A percentile compares a stretch with the other conserved stretches of the same genome.
These are phyloP conservation scores for Cutaneotrichosporon arboriforme DNA, from an alignment of 1,284 basidiomycete species.

Conservation along the genomic window DNA sequence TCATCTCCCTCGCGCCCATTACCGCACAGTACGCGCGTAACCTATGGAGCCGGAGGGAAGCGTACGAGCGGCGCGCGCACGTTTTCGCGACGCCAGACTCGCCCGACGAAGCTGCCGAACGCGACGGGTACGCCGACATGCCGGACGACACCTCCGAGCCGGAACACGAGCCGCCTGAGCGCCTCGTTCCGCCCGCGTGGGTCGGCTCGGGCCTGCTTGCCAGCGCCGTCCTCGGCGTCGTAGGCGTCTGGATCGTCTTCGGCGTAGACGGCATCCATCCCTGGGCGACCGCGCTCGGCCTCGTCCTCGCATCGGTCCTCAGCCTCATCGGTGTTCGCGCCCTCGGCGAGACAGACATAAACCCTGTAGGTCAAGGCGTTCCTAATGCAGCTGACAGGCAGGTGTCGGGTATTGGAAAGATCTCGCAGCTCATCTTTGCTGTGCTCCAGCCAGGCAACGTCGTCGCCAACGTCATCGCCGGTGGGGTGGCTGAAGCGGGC, in stretches of 20 bases:
- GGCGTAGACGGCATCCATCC: constrained; percentile 84
- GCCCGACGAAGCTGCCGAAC: constrained; percentile 22
- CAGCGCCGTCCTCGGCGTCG: constrained; percentile 65
- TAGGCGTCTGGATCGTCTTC: constrained; percentile 80
- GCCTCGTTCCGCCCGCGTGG: constrained; percentile 76
- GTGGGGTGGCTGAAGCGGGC: constrained; percentile 92
- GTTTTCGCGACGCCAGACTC: constrained; percentile 4
- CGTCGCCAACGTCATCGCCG: constrained; percentile 92
- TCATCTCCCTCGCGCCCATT: constrained; percentile 76
- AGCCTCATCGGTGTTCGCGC: constrained; percentile 86
- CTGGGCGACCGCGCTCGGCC: constrained; percentile 85
- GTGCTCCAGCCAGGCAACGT: constrained; percentile 90
- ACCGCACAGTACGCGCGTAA: constrained; percentile 35
- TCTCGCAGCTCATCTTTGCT: constrained; percentile 88
- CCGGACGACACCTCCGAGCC: constrained; percentile 52
- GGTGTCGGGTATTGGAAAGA: constrained; percentile 87
- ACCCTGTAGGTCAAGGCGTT: constrained; percentile 56
- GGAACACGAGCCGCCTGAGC: constrained; percentile 71
- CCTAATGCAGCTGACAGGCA: constrained; percentile 5
- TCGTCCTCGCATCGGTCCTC: constrained; percentile 72
- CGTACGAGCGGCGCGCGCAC: constrained; percentile 20
- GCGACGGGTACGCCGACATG: constrained; percentile 36
- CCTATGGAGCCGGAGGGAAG: constrained; percentile 22
- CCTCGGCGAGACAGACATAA: constrained; percentile 86
- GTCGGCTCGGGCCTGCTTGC: constrained; percentile 62